Conservation (phyloP, 2,329 filamentous ascomycete species). For the Claviceps fusiformis region DNA sequence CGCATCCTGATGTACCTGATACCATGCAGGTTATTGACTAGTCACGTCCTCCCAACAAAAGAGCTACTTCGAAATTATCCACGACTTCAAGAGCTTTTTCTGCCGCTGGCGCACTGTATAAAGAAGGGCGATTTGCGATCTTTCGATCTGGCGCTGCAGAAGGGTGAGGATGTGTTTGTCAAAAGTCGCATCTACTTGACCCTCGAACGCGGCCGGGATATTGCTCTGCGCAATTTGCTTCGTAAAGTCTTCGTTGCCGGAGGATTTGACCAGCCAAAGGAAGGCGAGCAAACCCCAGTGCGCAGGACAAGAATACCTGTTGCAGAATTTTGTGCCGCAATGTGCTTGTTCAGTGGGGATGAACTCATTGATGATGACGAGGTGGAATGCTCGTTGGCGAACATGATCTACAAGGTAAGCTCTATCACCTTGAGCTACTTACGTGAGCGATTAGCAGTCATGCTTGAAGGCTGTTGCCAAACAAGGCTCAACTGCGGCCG, state of each 20-base stretch:
- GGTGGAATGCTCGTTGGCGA: conserved; percentile 87
- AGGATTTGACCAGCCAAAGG: conserved; percentile 67
- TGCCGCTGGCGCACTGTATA: conserved; percentile 66
- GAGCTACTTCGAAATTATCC: conserved; percentile 63
- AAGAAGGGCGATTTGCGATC: conserved; percentile 67
- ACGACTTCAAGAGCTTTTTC: conserved; percentile 61
- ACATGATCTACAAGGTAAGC: conserved; percentile 92
- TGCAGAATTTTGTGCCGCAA: conserved; percentile 70
- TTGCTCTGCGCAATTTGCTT: conserved; percentile 80
- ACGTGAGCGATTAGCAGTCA: not conserved
- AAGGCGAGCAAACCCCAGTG: conserved; percentile 46
- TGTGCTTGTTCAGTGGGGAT: conserved; percentile 56
- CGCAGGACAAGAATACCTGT: conserved; percentile 69
- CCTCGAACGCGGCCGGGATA: conserved; percentile 80
- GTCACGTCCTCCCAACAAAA: conserved; percentile 66
- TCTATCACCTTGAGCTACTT: conserved; percentile 21
- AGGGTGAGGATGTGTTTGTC: conserved; percentile 84
- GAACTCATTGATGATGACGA: conserved; percentile 72
- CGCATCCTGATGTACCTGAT: conserved; percentile 91
- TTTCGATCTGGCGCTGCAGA: conserved; percentile 70
- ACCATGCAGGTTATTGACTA: conserved; percentile 81
- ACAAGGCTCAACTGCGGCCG: not conserved
- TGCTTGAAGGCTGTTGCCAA: not conserved
- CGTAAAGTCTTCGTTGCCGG: conserved; percentile 80
- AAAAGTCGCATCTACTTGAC: conserved; percentile 89